Conservation (phyloP, 139 green algal species). For the Desmodesmus armatus region DNA sequence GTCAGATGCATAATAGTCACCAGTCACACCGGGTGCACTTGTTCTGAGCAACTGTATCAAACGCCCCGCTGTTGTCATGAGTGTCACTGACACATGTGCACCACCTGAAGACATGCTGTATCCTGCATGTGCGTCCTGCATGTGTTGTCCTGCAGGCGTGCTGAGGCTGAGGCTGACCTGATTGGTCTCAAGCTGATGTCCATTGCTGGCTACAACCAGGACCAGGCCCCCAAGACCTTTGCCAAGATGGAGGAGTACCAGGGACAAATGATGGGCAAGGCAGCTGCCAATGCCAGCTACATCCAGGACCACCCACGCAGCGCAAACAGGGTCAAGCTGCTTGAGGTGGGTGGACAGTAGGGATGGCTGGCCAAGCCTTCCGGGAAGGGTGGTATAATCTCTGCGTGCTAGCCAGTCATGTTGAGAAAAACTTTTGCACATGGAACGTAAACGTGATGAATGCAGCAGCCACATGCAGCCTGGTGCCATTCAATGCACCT, state of each 20-base stretch:
- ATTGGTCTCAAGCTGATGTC: constrained; percentile 72
- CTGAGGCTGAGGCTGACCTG: constrained; percentile 67
- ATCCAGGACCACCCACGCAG: constrained; percentile 53
- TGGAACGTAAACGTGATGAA: no score
- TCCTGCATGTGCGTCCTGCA: constrained; percentile 34
- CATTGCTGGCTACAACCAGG: constrained; percentile 56
- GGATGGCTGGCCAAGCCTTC: no score
- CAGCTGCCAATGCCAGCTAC: constrained; percentile 24
- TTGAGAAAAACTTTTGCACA: no score
- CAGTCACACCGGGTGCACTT: background rate
- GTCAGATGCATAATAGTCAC: no score
- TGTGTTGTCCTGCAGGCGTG: constrained; percentile 43
- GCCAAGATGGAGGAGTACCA: constrained; percentile 45
- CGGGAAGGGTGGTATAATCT: no score
- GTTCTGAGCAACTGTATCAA: background rate
- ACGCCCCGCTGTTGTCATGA: background rate
- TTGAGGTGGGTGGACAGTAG: constrained; percentile 51
- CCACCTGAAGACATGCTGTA: background rate
- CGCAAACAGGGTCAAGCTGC: constrained; percentile 51
- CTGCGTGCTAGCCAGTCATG: no score
- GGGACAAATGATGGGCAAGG: constrained; percentile 31
- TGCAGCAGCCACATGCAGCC: no score
- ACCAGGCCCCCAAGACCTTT: constrained; percentile 56
- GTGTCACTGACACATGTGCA: background rate
- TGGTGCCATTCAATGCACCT: no score